Base-by-base conservation (phyloP, 805 yeast species). In the Candida alai region DNA sequence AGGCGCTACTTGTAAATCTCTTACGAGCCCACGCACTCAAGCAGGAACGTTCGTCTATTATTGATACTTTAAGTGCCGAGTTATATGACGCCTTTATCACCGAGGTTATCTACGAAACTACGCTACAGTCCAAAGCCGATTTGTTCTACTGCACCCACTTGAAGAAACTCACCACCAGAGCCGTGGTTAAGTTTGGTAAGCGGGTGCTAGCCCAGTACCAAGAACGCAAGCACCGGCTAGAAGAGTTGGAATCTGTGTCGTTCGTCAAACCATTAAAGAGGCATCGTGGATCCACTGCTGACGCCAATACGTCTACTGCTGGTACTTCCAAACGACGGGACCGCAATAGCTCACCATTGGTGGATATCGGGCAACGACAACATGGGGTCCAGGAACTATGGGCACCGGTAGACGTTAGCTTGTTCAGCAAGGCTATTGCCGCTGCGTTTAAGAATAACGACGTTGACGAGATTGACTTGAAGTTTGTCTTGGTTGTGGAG, bases 31-130 rank as follows among this genome's bases (percentile, higher is more conserved):
- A 51, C 18, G 51, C 58, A 20, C 33, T 46, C 9, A 32, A 36
- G 32, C 43, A 40, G 28, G 60, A 52, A 39, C 41, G 54, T 16
- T 36, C 22, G 12, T 19, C 39, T 6, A 34, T 65, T 1, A 51
- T 77, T 2, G 51, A 64, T 0, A 38, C 55, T 0, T 56, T 80
- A n/a, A 49, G 79, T 1, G 47, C 54, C 1, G 84, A 78, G 25
- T 51, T 84, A 1, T 81, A 62, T 41, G 48, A 54, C 12, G 84
- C 89, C 0, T 80, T 84, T 45, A 48, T 84, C 26, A 67, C 73
- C 28, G 89, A 83, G 43, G 62, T 72, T 24, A 49, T 74, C 0
- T 76, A 67, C 45, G 53, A 70, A 24, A 52, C 59, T 3, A 54
- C 63, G 0, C 47, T 70, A 26, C 70, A 70, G 19, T 50, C 62